A percentile compares a stretch with the other conserved stretches of the same genome.
phyloP scores from a whole-genome alignment of 2,329 filamentous ascomycete species.

The Drechslerella coelobrocha region DNA sequence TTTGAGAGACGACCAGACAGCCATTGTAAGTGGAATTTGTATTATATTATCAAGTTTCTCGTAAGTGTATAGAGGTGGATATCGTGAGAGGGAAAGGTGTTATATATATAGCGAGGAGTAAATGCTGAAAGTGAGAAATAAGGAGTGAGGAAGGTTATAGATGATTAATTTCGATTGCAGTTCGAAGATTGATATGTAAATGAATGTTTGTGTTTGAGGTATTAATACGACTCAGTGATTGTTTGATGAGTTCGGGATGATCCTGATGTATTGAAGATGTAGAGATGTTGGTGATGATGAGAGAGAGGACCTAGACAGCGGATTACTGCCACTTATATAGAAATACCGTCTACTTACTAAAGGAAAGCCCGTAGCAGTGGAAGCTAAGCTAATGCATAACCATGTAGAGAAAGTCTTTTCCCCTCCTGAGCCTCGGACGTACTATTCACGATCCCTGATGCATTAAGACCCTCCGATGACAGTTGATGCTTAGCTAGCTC shows the following conservation, averaged over 20 bases:
- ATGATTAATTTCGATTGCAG: neutral
- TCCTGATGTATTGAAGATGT: too few species aligned
- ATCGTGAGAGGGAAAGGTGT: too few species aligned
- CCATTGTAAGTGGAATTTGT: slow-evolving; percentile 23
- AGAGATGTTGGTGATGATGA: slow-evolving; percentile 8
- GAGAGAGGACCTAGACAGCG: neutral
- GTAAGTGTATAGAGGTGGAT: too few species aligned
- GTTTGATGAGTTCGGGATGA: too few species aligned
- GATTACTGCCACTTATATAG: slow-evolving; percentile 30
- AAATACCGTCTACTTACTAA: slow-evolving; percentile 5
- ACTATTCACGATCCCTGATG: slow-evolving; percentile 4
- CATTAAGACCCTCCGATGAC: slow-evolving; percentile 1
- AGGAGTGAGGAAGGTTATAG: neutral
- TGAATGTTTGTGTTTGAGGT: neutral
- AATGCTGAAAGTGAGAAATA: neutral
- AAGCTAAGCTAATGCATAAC: too few species aligned
- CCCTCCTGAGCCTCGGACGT: slow-evolving; percentile 19
- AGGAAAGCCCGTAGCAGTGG: too few species aligned
- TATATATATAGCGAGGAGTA: neutral
- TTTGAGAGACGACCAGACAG: slow-evolving; percentile 43
- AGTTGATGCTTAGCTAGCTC: slow-evolving; percentile 11
- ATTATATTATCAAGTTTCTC: neutral
- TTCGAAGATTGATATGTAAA: neutral
- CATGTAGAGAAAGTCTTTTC: neutral
- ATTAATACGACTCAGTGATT: neutral